Conservation (phyloP, 2,329 filamentous ascomycete species). For the Dactylellina cionopaga region DNA sequence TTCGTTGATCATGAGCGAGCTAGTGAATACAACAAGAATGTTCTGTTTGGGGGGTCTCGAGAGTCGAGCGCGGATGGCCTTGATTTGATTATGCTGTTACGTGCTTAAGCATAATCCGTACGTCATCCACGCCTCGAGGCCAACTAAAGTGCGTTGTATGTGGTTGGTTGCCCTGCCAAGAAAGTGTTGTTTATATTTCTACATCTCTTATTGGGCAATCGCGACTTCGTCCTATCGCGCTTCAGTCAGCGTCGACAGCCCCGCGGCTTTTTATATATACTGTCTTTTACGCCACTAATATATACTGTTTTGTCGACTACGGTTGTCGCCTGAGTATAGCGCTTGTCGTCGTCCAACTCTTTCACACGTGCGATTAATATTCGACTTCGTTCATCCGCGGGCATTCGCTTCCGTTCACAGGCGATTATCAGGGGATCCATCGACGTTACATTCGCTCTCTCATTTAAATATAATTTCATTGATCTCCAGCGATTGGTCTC, state of each 20-base stretch:
- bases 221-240: slow-evolving; percentile 10
- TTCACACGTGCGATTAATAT: background rate
- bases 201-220: slow-evolving; percentile 31
- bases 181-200: slow-evolving; percentile 14
- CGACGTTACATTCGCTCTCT: slow-evolving; percentile 41
- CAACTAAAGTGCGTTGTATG: background rate
- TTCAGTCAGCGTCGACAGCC: background rate
- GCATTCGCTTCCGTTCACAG: background rate
- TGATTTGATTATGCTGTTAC: background rate
- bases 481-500: no score
- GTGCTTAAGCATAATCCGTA: no score
- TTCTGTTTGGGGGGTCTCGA: no score
- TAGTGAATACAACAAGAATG: no score
- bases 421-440: slow-evolving; percentile 33
- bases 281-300: background rate
- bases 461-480: no score
- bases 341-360: no score
- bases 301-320: background rate
- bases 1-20: no score
- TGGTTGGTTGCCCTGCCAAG: slow-evolving; percentile 21
- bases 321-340: no score
- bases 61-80: no score
- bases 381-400: background rate
- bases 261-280: background rate
- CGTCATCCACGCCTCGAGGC: no score